phyloP scores from a whole-genome alignment of 306 rosid species.

The Quercus berberidifolia region DNA sequence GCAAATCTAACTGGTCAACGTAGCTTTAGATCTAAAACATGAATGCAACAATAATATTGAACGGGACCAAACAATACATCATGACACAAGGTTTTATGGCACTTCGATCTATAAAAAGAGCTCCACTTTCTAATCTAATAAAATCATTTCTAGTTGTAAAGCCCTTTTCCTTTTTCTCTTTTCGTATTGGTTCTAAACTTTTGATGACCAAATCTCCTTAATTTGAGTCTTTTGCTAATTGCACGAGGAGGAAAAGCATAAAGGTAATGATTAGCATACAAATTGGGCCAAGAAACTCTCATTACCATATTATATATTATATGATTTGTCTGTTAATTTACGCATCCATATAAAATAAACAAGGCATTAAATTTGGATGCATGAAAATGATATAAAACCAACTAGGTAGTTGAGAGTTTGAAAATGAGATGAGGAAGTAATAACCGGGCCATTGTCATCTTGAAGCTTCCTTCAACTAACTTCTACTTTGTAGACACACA shows the following conservation, averaged over 20 bases:
- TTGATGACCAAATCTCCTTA: neutral
- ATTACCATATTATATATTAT: no score
- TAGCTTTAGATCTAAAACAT: no score
- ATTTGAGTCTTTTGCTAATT: no score
- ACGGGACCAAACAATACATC: no score
- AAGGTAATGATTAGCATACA: neutral
- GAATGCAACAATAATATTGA: no score
- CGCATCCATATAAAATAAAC: neutral
- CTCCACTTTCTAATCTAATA: neutral
- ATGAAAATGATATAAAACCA: slow-evolving; percentile 23
- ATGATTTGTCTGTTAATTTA: neutral
- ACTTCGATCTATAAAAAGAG: neutral
- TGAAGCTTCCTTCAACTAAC: neutral
- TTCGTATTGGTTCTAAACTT: neutral
- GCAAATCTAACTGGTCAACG: neutral
- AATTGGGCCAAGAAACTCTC: neutral
- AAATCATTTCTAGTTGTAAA: neutral
- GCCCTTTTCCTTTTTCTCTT: neutral
- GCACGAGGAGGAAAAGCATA: neutral
- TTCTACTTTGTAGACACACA: no score
- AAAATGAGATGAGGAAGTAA: neutral
- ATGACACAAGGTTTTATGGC: no score
- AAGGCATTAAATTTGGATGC: neutral
- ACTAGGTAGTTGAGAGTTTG: slow-evolving; percentile 10
- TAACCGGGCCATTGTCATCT: neutral